These are phyloP conservation scores for Protomyces inundatus DNA, from an alignment of 1,139 yeast species.

Conservation along the genomic window DNA sequence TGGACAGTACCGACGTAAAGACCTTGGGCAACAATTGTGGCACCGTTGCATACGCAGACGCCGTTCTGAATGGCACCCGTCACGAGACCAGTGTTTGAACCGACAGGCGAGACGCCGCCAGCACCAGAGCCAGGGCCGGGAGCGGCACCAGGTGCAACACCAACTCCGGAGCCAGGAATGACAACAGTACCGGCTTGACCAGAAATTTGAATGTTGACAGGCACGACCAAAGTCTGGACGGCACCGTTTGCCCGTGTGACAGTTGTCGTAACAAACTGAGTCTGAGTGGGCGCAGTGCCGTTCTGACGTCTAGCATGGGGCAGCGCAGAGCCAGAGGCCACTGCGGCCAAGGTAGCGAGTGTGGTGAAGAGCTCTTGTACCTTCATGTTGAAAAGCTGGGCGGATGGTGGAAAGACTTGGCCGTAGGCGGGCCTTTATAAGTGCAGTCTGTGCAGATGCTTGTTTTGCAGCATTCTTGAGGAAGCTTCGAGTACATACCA, in stretches of 20 bases:
- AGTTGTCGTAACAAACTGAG: neutral
- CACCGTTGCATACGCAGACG: conserved; percentile 14
- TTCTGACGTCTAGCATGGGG: neutral
- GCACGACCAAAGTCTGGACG: conserved; percentile 11
- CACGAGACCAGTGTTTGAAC: neutral
- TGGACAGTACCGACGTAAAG: conserved; percentile 17
- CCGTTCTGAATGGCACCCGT: neutral
- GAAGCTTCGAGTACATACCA: neutral
- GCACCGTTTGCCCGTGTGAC: neutral
- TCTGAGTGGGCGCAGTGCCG: neutral
- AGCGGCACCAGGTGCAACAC: conserved; percentile 4
- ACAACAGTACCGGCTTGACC: conserved; percentile 9
- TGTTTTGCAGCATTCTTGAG: no score
- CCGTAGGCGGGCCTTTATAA: neutral
- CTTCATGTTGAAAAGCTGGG: conserved; percentile 13
- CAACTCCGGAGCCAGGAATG: conserved; percentile 13
- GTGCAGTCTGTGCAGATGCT: neutral
- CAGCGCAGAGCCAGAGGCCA: neutral
- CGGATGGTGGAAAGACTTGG: neutral
- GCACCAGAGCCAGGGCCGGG: neutral
- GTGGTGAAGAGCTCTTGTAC: conserved; percentile 17
- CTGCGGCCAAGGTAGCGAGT: conserved; percentile 19
- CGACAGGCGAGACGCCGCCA: neutral
- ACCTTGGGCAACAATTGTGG: conserved; percentile 20
- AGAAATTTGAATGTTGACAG: conserved; percentile 4